Evolutionary conservation across 1,284 basidiomycete species (phyloP).

Genomic region (Peniophora sp.): DNA sequence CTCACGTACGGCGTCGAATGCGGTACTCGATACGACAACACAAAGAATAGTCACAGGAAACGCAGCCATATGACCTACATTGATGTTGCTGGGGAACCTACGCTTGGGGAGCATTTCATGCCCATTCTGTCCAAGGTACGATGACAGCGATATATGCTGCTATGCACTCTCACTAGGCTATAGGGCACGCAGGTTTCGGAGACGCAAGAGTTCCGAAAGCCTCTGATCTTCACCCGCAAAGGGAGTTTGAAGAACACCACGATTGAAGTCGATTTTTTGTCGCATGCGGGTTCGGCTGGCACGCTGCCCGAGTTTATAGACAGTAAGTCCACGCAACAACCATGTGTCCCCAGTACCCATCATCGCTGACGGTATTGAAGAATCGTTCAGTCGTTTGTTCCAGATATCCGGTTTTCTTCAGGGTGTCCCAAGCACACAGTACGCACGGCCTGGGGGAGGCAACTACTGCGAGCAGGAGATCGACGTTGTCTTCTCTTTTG

Average conservation of each 20-base stretch:
- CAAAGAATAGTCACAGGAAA: too few species aligned
- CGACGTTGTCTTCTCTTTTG: not conserved
- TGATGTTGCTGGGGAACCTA: not conserved
- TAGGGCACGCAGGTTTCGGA: not conserved
- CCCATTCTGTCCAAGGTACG: not conserved
- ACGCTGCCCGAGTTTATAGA: too few species aligned
- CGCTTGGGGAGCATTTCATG: not conserved
- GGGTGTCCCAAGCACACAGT: not conserved
- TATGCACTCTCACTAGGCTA: not conserved
- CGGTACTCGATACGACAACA: not conserved
- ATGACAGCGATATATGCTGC: too few species aligned
- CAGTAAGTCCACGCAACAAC: too few species aligned
- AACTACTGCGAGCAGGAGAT: not conserved
- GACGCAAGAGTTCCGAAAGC: not conserved
- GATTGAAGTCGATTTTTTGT: too few species aligned
- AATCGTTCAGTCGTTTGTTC: not conserved
- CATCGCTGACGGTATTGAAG: too few species aligned
- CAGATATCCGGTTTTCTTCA: not conserved
- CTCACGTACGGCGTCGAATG: not conserved
- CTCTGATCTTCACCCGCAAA: not conserved
- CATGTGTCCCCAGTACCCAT: too few species aligned
- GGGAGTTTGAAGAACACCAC: too few species aligned
- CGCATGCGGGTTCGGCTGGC: too few species aligned
- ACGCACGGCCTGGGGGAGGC: not conserved
- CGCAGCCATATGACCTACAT: not conserved